Evolutionary conservation across 257 asterid species (phyloP).

Genomic region (Petunia secreta): DNA sequence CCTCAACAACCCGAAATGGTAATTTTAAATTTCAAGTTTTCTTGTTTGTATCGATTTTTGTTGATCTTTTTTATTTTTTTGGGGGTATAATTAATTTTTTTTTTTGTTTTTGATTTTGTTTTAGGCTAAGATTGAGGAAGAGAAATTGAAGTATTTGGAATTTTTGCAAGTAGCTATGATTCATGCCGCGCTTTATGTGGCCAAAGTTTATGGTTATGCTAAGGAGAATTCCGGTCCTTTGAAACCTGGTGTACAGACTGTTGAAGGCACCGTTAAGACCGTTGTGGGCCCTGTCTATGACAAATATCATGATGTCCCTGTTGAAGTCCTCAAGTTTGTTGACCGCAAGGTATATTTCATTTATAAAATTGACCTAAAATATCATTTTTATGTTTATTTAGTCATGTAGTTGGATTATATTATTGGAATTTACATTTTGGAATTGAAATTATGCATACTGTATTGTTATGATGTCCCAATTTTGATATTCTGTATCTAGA

Average conservation of each 20-base stretch:
- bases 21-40: conserved; percentile 1
- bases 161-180: conserved; percentile 70
- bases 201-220: conserved; percentile 66
- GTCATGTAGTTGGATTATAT: background rate
- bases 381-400: background rate
- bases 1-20: conserved; percentile 36
- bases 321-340: conserved; percentile 69
- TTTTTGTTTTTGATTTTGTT: background rate
- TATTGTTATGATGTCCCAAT: background rate
- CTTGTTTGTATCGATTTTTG: background rate
- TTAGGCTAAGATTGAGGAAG: conserved; percentile 51
- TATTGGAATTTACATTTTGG: background rate
- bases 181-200: conserved; percentile 59
- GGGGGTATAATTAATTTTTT: background rate
- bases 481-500: background rate
- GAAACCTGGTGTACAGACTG: conserved; percentile 76
- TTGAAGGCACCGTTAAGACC: conserved; percentile 85
- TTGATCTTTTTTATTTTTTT: background rate
- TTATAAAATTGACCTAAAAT: too few relatives aligned
- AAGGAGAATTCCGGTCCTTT: conserved; percentile 88
- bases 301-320: conserved; percentile 61
- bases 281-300: conserved; percentile 77
- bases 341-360: conserved; percentile 91
- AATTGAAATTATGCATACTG: background rate
- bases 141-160: conserved; percentile 68